These are phyloP conservation scores for Bretziella fagacearum DNA, from an alignment of 2,329 filamentous ascomycete species.

Conservation along the genomic window DNA sequence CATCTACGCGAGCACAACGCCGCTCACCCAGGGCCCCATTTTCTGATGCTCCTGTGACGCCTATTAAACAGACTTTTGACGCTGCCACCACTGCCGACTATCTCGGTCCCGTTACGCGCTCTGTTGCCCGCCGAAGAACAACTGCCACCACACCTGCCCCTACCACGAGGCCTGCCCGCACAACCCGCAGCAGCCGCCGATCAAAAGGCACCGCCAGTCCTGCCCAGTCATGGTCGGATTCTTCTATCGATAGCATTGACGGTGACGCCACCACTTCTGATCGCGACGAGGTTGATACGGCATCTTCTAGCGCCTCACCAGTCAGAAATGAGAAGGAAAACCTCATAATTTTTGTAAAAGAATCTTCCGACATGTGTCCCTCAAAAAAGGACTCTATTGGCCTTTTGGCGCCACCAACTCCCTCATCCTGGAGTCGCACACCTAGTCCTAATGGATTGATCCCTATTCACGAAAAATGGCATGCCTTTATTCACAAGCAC, in stretches of 20 bases:
- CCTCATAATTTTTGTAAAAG: neutral
- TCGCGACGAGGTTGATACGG: slow-evolving; percentile 9
- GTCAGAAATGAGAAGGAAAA: neutral
- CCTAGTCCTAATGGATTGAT: slow-evolving; percentile 88
- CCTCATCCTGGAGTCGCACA: slow-evolving; percentile 57
- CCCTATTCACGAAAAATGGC: slow-evolving; percentile 84
- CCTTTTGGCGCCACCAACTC: slow-evolving; percentile 52
- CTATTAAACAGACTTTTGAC: slow-evolving; percentile 8
- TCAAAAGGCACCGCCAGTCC: neutral
- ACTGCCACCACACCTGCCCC: slow-evolving; percentile 4
- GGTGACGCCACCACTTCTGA: neutral
- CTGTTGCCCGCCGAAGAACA: slow-evolving; percentile 38
- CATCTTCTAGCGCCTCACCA: slow-evolving; percentile 9
- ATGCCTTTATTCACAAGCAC: slow-evolving; percentile 84
- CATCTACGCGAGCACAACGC: slow-evolving; percentile 10
- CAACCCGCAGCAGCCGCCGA: too few species aligned
- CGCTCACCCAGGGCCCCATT: slow-evolving; percentile 6
- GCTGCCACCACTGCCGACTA: slow-evolving; percentile 24
- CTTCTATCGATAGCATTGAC: slow-evolving; percentile 11
- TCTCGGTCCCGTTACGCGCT: slow-evolving; percentile 60
- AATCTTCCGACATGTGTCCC: slow-evolving; percentile 2
- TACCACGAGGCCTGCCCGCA: neutral
- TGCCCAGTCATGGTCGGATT: slow-evolving; percentile 5
- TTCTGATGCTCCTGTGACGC: slow-evolving; percentile 6
- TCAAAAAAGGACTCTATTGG: slow-evolving; percentile 33